Conservation (phyloP, 352 stramenopile genomes). For the Phytophthora ohioensis region DNA sequence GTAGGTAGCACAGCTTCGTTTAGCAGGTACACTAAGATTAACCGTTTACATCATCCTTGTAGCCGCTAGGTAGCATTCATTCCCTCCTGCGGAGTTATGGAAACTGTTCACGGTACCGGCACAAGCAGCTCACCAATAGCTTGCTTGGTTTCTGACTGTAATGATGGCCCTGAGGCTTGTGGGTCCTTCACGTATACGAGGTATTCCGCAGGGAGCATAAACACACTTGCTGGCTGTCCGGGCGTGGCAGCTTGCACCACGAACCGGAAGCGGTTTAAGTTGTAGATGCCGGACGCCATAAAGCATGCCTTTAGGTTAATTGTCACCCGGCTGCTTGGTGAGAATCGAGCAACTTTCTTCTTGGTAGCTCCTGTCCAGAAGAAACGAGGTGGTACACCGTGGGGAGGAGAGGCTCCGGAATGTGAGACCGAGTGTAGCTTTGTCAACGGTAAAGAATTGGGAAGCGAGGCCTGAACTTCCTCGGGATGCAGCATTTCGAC, state of each 20-base stretch:
- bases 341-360: slow-evolving; percentile 67
- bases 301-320: slow-evolving; percentile 83
- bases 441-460: slow-evolving; percentile 30
- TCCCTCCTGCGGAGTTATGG: not conserved
- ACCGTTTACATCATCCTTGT: slow-evolving; percentile 12
- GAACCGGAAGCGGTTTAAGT: slow-evolving; percentile 86
- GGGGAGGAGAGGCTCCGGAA: slow-evolving; percentile 16
- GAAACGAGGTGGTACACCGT: slow-evolving; percentile 63
- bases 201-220: slow-evolving; percentile 82
- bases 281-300: slow-evolving; percentile 74
- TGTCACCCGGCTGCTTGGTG: slow-evolving; percentile 49
- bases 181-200: slow-evolving; percentile 70
- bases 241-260: slow-evolving; percentile 45
- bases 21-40: slow-evolving; percentile 37
- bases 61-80: not conserved
- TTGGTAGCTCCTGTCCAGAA: slow-evolving; percentile 86
- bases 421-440: slow-evolving; percentile 40
- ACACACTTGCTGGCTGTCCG: slow-evolving; percentile 46
- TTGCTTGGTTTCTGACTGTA: slow-evolving; percentile 32
- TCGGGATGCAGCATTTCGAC: slow-evolving; percentile 83
- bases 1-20: slow-evolving; percentile 10
- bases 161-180: slow-evolving; percentile 1
- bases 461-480: slow-evolving; percentile 53
- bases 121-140: slow-evolving; percentile 36
- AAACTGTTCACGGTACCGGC: slow-evolving; percentile 28